phyloP scores from a whole-genome alignment of 768 basidiomycete genomes.

The Naematelia encephala region DNA sequence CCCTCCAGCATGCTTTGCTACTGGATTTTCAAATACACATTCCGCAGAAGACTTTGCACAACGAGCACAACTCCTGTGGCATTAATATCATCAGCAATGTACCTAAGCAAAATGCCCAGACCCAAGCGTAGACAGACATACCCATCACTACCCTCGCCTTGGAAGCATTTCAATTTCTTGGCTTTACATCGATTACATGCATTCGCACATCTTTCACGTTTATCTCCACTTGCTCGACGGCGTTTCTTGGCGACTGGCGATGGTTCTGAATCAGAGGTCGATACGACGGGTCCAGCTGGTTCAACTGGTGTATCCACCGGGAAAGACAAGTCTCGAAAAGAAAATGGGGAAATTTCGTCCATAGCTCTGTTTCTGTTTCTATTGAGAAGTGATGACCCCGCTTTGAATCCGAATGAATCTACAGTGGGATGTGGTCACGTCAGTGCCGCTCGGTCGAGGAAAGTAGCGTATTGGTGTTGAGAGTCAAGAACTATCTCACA shows the following conservation, averaged over 20 bases:
- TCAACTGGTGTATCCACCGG: background rate
- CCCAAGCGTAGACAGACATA: background rate
- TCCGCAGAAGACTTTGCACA: background rate
- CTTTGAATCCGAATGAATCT: no score
- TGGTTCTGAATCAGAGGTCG: background rate
- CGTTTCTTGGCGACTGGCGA: constrained; percentile 1
- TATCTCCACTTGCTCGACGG: background rate
- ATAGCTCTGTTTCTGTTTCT: no score
- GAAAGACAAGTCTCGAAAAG: background rate
- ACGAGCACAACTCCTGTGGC: background rate
- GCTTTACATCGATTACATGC: constrained; percentile 19
- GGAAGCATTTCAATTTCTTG: constrained; percentile 21
- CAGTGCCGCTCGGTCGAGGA: no score
- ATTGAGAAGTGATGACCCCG: no score
- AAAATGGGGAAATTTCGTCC: background rate
- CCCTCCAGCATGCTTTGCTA: background rate
- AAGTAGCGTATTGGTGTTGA: no score
- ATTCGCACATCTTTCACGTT: constrained; percentile 14
- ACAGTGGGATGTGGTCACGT: no score
- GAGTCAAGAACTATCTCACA: no score
- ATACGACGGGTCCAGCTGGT: background rate
- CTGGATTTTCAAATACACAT: background rate
- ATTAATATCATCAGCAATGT: background rate
- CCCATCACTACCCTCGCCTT: constrained; percentile 1
- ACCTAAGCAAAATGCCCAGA: no score